These are phyloP conservation scores for Onygenales sp. DNA, from an alignment of 2,329 filamentous ascomycete genomes.

Conservation along the genomic window DNA sequence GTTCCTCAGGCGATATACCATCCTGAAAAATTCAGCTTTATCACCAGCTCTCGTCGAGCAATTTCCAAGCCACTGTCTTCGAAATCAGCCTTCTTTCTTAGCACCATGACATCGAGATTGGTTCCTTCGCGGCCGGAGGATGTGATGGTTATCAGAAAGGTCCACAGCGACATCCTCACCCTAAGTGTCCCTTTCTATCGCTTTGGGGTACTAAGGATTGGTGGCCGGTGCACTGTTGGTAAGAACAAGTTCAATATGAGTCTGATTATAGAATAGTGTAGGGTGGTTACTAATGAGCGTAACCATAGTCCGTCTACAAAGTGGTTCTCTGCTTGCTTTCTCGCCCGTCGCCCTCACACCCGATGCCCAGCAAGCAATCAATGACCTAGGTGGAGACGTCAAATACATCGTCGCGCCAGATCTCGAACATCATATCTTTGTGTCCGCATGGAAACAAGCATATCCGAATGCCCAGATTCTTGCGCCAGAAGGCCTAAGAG, in stretches of 20 bases:
- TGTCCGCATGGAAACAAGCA: slow-evolving; percentile 71
- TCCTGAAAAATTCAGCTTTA: background rate
- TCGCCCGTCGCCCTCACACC: slow-evolving; percentile 80
- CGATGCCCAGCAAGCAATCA: slow-evolving; percentile 54
- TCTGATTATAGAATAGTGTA: background rate
- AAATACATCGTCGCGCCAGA: slow-evolving; percentile 82
- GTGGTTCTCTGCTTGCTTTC: slow-evolving; percentile 76
- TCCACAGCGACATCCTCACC: slow-evolving; percentile 56
- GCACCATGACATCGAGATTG: slow-evolving; percentile 52
- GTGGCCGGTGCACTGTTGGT: slow-evolving; percentile 80
- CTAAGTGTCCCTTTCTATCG: slow-evolving; percentile 66
- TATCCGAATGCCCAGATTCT: slow-evolving; percentile 74
- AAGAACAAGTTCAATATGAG: slow-evolving; percentile 19
- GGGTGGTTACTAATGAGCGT: background rate
- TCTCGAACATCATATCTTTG: slow-evolving; percentile 88
- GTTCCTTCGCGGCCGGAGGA: slow-evolving; percentile 63
- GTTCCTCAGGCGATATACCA: background rate
- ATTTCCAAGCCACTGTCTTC: slow-evolving; percentile 2
- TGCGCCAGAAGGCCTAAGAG: slow-evolving; percentile 70
- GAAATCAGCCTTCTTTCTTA: slow-evolving; percentile 11
- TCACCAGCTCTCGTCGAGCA: background rate
- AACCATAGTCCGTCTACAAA: slow-evolving; percentile 60
- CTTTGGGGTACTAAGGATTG: slow-evolving; percentile 69
- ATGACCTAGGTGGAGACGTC: slow-evolving; percentile 58
- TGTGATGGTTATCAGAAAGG: slow-evolving; percentile 81